Evolutionary conservation across 192 early-diverging fungal genomes (phyloP), one percentile per base, ranked within the genome.

Genomic region (Podila epigama): DNA sequence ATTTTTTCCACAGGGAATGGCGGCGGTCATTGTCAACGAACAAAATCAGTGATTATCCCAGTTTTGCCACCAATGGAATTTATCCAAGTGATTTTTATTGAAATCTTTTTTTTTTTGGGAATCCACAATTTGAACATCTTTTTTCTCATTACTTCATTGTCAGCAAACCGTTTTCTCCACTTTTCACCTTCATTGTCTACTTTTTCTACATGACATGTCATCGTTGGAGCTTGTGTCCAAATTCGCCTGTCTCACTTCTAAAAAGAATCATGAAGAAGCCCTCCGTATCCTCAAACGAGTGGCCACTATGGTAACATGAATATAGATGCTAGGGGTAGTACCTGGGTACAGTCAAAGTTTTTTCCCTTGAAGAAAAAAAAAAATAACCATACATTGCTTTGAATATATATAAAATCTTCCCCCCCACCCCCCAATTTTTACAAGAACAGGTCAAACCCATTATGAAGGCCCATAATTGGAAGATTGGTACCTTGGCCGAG

Each of bases 391-490:
- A 51, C 13, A 31, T 42, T 33, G 10, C 16, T 37, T 50, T 20
- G 11, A 11, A 51, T 44, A 42, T 27, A 8, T 40, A 25, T 39
- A 25, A 44, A 15, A 18, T 20, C 34, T 20, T 22, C 50, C 28
- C 20, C 8, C 55, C 37, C 7, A 35, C 8, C 56, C 20, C 20
- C 13, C 7, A n/a, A 20, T n/a, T 32, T 35, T 35, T 35, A 22
- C 5, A 5, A 20, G 13, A 15, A n/a, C 68, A 90, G 77, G 90
- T 92, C 27, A 81, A 83, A 27, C 92, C 91, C 9, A 86, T 93
- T 60, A 91, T 93, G 90, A 84, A 80, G 29, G 89, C 85, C 13
- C 86, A 75, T 20, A 63, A 66, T 35, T 92, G 90, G 91, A 75
- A 79, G 8, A 87, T 90, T 8, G 60, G 52, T 16, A 50, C 75